Evolutionary conservation across 495 filamentous ascomycete species (phyloP).

Genomic region (Hypoxylon cercidicola): DNA sequence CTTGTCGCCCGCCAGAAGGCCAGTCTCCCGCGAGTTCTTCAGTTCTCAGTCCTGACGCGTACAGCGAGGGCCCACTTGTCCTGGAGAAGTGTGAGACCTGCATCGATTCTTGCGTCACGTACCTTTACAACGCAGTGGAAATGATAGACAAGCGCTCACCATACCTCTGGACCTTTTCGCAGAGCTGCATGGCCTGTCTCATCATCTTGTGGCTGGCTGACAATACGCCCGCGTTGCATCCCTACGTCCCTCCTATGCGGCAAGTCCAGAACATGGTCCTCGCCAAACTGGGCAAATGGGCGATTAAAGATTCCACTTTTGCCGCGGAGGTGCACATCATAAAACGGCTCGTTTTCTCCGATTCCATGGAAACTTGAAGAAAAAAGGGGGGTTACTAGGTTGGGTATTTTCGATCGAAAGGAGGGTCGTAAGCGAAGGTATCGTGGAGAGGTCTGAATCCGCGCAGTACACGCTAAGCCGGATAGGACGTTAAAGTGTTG

Average conservation of each 20-base stretch:
- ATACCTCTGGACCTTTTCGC: constrained; percentile 48
- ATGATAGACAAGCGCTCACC: constrained; percentile 48
- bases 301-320: constrained; percentile 45
- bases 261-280: constrained; percentile 42
- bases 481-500: constrained; percentile 6
- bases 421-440: background rate
- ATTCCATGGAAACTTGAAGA: constrained; percentile 35
- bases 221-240: constrained; percentile 36
- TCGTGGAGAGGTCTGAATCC: background rate
- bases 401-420: background rate
- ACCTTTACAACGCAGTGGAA: constrained; percentile 45
- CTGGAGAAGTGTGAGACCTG: constrained; percentile 47
- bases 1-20: constrained; percentile 38
- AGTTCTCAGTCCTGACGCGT: constrained; percentile 35
- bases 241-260: constrained; percentile 42
- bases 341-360: constrained; percentile 38
- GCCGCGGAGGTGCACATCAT: constrained; percentile 45
- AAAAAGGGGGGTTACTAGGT: background rate
- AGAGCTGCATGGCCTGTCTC: constrained; percentile 45
- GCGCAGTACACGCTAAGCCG: constrained; percentile 1
- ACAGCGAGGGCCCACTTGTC: constrained; percentile 35
- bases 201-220: constrained; percentile 46
- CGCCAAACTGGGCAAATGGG: constrained; percentile 44
- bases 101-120: constrained; percentile 47
- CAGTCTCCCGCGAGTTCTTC: constrained; percentile 41